Percentiles rank a stretch among this genome's conserved stretches.
Evolutionary conservation across 108 stramenopile species (phyloP).

Genomic region (Schizochytrium sp.): DNA sequence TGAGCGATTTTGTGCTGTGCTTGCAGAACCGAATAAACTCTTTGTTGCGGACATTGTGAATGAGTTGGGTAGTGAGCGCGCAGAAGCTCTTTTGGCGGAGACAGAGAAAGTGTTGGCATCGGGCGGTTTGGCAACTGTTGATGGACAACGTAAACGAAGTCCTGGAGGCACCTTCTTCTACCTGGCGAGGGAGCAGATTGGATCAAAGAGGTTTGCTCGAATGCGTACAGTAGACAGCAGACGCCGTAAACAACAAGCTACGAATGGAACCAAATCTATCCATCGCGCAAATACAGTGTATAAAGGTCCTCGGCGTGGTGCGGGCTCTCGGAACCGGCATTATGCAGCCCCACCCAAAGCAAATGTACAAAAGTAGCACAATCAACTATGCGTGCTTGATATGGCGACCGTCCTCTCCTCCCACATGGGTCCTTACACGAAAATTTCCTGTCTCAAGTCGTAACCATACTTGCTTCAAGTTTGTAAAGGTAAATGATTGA

Average conservation of each 20-base stretch:
- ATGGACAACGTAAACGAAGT: background rate
- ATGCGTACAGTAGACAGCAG: slow-evolving; percentile 24
- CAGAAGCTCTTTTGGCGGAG: background rate
- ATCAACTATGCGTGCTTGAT: too few relatives aligned
- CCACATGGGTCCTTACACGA: too few relatives aligned
- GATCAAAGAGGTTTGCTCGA: background rate
- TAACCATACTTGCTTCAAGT: too few relatives aligned
- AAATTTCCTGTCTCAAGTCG: background rate
- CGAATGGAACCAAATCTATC: too few relatives aligned
- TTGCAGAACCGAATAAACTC: background rate
- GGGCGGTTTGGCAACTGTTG: background rate
- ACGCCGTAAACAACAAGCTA: background rate
- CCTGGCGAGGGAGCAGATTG: slow-evolving; percentile 9
- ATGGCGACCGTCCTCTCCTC: too few relatives aligned
- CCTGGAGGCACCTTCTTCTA: background rate
- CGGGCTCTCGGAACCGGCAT: too few relatives aligned
- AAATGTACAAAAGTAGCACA: too few relatives aligned
- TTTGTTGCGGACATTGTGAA: slow-evolving; percentile 39
- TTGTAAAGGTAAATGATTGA: too few relatives aligned
- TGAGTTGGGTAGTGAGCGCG: background rate
- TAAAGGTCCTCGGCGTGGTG: too few relatives aligned
- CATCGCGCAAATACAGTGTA: background rate
- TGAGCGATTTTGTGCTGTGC: background rate
- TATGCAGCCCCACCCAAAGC: too few relatives aligned
- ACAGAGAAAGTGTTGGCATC: background rate